phyloP scores from a whole-genome alignment of 2,329 filamentous ascomycete genomes.

The Thielaviopsis cerberus region DNA sequence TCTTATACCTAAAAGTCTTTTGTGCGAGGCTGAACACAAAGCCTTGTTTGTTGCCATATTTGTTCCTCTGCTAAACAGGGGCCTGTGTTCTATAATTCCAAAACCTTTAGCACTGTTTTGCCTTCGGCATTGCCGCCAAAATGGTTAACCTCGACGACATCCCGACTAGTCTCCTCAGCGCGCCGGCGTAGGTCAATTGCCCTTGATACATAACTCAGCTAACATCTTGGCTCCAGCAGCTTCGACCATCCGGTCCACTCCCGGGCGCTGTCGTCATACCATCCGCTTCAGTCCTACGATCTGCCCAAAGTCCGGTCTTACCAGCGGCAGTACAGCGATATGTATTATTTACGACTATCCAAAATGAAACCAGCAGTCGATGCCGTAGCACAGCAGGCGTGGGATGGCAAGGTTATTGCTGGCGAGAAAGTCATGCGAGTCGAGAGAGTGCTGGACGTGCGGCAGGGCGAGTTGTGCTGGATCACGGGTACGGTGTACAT shows the following conservation, averaged over 20 bases:
- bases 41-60: too few relatives aligned
- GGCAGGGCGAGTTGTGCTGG: conserved; percentile 91
- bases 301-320: conserved; percentile 60
- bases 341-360: conserved; percentile 85
- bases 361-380: conserved; percentile 75
- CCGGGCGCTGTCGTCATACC: conserved; percentile 37
- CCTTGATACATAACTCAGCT: conserved; percentile 6
- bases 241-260: background rate
- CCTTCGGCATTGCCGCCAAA: conserved; percentile 3
- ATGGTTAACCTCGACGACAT: conserved; percentile 22
- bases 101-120: background rate
- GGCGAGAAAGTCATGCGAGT: conserved; percentile 59
- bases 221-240: background rate
- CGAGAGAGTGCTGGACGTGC: conserved; percentile 81
- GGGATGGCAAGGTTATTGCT: conserved; percentile 60
- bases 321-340: conserved; percentile 87
- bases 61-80: background rate
- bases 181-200: conserved; percentile 17
- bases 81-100: background rate
- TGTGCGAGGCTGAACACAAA: too few relatives aligned
- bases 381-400: conserved; percentile 51
- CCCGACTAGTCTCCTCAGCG: conserved; percentile 19
- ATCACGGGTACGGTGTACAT: conserved; percentile 88
- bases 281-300: conserved; percentile 53
- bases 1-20: too few relatives aligned